These are phyloP conservation scores for Argentina anserina DNA, from an alignment of 306 rosid species.

Conservation along the genomic window DNA sequence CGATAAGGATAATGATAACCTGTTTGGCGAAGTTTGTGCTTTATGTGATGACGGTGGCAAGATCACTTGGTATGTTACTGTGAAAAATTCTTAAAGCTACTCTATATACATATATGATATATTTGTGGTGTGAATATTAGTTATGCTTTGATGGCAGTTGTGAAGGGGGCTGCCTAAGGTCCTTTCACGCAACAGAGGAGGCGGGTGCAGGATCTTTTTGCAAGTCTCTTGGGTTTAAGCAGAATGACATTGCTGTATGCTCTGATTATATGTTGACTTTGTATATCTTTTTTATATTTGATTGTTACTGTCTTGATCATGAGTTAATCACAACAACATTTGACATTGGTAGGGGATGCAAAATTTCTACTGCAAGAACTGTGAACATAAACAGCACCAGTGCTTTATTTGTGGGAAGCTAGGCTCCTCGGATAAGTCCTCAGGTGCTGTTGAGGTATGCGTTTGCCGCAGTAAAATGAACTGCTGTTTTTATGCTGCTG, in stretches of 20 bases:
- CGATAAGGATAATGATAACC: constrained; percentile 39
- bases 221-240: constrained; percentile 57
- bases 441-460: constrained; percentile 70
- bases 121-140: neutral
- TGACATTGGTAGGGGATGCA: constrained; percentile 55
- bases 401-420: constrained; percentile 81
- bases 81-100: neutral
- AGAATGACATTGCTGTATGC: constrained; percentile 65
- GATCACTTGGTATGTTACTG: constrained; percentile 39
- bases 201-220: constrained; percentile 59
- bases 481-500: neutral
- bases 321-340: neutral
- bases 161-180: constrained; percentile 89
- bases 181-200: constrained; percentile 67
- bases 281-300: constrained; percentile 8
- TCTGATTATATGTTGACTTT: constrained; percentile 14
- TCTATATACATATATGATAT: neutral
- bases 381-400: constrained; percentile 67
- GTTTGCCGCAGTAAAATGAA: neutral
- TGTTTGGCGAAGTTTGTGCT: constrained; percentile 73
- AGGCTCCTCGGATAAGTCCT: constrained; percentile 66
- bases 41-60: constrained; percentile 86
- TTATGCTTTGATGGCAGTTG: constrained; percentile 52
- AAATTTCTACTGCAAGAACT: constrained; percentile 67
- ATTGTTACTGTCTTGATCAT: neutral